These are phyloP conservation scores for Gypsophila paniculata DNA, from an alignment of 179 eudicot genomes.

Conservation along the genomic window DNA sequence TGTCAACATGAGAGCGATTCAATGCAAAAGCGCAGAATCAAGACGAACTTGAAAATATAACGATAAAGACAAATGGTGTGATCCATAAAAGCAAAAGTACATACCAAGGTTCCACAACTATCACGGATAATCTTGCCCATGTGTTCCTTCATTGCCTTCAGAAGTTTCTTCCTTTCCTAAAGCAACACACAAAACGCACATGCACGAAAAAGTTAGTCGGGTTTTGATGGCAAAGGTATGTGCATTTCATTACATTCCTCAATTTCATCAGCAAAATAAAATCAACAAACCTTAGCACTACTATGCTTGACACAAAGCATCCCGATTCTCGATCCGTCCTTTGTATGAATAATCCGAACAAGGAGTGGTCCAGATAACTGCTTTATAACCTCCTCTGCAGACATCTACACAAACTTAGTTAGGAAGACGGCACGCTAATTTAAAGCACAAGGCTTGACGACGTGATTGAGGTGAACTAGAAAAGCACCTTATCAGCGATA, in stretches of 20 bases:
- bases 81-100: constrained; percentile 1
- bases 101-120: constrained; percentile 68
- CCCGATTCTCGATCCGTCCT: constrained; percentile 78
- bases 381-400: constrained; percentile 72
- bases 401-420: constrained; percentile 46
- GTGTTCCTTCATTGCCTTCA: constrained; percentile 77
- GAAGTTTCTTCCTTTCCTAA: constrained; percentile 81
- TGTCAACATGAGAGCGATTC: neutral
- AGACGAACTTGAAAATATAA: neutral
- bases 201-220: constrained; percentile 18
- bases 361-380: constrained; percentile 69
- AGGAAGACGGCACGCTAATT: constrained; percentile 12
- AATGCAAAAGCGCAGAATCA: neutral
- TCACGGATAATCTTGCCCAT: constrained; percentile 69
- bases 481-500: constrained; percentile 76
- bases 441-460: neutral
- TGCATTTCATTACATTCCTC: neutral
- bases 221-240: neutral
- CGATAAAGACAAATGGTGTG: neutral
- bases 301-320: constrained; percentile 86
- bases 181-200: neutral
- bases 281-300: constrained; percentile 69
- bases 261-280: neutral
- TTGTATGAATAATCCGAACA: constrained; percentile 82
- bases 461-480: neutral